phyloP scores from a whole-genome alignment of 1,284 basidiomycete genomes.

The Tetrapyrgos nigripes region DNA sequence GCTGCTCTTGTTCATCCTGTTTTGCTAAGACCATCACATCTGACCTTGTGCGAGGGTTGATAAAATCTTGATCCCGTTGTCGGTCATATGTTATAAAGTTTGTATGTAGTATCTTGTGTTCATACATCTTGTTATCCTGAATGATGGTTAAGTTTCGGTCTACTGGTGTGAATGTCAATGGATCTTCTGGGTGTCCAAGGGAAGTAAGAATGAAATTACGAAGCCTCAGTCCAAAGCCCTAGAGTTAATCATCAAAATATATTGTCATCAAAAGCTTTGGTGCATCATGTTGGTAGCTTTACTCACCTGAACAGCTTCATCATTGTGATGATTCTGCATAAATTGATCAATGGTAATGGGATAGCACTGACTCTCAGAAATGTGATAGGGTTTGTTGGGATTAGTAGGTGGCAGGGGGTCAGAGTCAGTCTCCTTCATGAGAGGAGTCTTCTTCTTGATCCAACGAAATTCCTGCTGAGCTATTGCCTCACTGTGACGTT shows the following conservation, averaged over 20 bases:
- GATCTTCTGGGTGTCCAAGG: slow-evolving; percentile 22
- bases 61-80: slow-evolving; percentile 26
- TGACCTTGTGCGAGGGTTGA: slow-evolving; percentile 21
- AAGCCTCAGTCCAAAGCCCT: slow-evolving; percentile 30
- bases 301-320: slow-evolving; percentile 1
- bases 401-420: slow-evolving; percentile 20
- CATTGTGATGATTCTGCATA: neutral
- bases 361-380: slow-evolving; percentile 6
- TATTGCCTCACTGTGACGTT: neutral
- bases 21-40: slow-evolving; percentile 26
- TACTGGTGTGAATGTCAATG: slow-evolving; percentile 24
- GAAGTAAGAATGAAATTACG: slow-evolving; percentile 30
- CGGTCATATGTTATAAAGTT: slow-evolving; percentile 39
- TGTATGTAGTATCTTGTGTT: slow-evolving; percentile 21
- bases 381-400: slow-evolving; percentile 21
- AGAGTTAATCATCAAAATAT: neutral
- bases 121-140: slow-evolving; percentile 21
- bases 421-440: slow-evolving; percentile 6
- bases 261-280: too few species aligned
- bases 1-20: slow-evolving; percentile 1
- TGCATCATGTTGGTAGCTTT: too few species aligned
- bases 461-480: neutral
- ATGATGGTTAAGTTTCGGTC: slow-evolving; percentile 26
- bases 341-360: neutral
- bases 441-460: neutral